Percentiles rank a stretch among this genome's conserved stretches.
Conservation (phyloP, 805 yeast genomes). For the Cyberlindnera meyerae region DNA sequence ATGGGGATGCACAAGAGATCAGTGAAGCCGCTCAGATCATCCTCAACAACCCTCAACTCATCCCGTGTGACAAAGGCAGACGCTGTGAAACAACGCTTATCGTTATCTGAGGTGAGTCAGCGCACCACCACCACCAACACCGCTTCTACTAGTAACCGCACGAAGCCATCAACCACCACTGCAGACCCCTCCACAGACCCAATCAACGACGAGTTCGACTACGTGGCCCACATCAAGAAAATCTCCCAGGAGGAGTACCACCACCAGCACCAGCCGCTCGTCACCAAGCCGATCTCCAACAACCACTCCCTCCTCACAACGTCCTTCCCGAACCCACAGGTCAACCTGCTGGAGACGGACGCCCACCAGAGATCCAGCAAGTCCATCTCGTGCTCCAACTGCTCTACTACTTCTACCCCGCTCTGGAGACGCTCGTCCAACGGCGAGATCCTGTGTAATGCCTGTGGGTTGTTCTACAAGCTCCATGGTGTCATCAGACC, state of each 20-base stretch:
- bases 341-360: slow-evolving; percentile 8
- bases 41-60: not conserved
- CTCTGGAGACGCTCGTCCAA: slow-evolving; percentile 91
- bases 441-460: slow-evolving; percentile 90
- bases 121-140: slow-evolving; percentile 1
- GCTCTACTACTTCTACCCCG: slow-evolving; percentile 87
- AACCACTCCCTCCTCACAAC: slow-evolving; percentile 14
- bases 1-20: not conserved
- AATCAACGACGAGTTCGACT: slow-evolving; percentile 53
- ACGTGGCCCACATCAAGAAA: slow-evolving; percentile 54
- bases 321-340: slow-evolving; percentile 15
- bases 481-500: slow-evolving; percentile 92
- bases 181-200: slow-evolving; percentile 11
- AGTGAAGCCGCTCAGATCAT: no score
- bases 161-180: not conserved
- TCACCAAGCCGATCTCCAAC: slow-evolving; percentile 10
- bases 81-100: slow-evolving; percentile 1
- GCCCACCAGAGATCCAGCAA: slow-evolving; percentile 1
- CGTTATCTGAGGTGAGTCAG: slow-evolving; percentile 9
- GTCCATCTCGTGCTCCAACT: slow-evolving; percentile 59
- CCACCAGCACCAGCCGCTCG: slow-evolving; percentile 8
- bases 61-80: slow-evolving; percentile 3
- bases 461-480: slow-evolving; percentile 90
- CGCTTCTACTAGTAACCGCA: not conserved
- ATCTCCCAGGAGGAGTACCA: slow-evolving; percentile 36